Conservation (phyloP, 2,329 filamentous ascomycete genomes). For the Epicoccum sorghinum region DNA sequence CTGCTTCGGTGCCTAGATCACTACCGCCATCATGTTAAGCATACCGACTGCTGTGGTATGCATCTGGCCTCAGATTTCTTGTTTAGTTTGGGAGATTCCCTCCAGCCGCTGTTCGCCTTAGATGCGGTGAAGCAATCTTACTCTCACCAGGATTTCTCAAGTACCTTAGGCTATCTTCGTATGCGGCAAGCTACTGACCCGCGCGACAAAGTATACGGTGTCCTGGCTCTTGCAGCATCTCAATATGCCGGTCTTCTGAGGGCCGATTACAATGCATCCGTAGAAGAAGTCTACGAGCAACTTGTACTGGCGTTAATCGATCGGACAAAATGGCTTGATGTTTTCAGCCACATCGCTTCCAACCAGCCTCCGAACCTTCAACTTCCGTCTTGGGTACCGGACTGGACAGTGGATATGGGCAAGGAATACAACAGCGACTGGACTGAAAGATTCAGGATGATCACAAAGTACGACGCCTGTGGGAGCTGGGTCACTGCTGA, state of each 20-base stretch:
- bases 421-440: slow-evolving; percentile 10
- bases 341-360: slow-evolving; percentile 5
- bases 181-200: slow-evolving; percentile 4
- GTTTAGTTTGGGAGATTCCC: slow-evolving; percentile 5
- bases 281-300: slow-evolving; percentile 7
- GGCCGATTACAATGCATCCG: not conserved
- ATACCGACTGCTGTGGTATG: slow-evolving; percentile 7
- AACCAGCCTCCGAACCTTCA: slow-evolving; percentile 4
- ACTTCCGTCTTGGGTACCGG: slow-evolving; percentile 3
- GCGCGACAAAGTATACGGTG: slow-evolving; percentile 9
- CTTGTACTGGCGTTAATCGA: slow-evolving; percentile 4
- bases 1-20: slow-evolving; percentile 3
- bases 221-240: slow-evolving; percentile 1
- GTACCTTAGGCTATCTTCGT: slow-evolving; percentile 7
- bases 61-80: slow-evolving; percentile 8
- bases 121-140: slow-evolving; percentile 1
- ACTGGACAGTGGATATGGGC: slow-evolving; percentile 5
- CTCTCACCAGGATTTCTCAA: slow-evolving; percentile 4
- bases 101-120: slow-evolving; percentile 6
- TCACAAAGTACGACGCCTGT: slow-evolving; percentile 3
- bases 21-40: slow-evolving; percentile 1
- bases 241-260: slow-evolving; percentile 2
- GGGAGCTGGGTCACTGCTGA: not conserved
- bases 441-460: not conserved
- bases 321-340: not conserved